Conservation (phyloP, 306 rosid genomes). For the Cucurbita maxima region DNA sequence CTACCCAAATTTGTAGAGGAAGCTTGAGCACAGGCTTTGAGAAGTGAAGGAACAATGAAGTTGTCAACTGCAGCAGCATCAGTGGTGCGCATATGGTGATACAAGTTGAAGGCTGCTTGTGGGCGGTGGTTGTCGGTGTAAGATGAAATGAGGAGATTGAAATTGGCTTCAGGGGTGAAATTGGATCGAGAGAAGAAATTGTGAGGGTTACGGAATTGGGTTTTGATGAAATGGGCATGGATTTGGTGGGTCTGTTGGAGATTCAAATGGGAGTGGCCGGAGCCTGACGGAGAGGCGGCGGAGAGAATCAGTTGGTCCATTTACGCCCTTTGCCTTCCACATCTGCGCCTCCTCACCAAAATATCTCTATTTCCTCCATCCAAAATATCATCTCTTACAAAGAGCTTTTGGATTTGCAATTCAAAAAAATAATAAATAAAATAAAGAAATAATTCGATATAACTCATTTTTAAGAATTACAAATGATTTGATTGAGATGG, state of each 20-base stretch:
- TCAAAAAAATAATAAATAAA: too few relatives aligned
- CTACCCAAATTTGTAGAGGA: conserved; percentile 18
- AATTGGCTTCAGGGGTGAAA: conserved; percentile 25
- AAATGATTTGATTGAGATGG: too few relatives aligned
- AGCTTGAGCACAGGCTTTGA: conserved; percentile 46
- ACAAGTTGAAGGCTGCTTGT: conserved; percentile 19
- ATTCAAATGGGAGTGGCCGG: not conserved
- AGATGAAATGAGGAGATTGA: conserved; percentile 46
- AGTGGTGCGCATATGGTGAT: conserved; percentile 27
- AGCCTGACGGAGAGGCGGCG: not conserved
- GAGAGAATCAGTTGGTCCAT: not conserved
- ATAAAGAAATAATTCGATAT: too few relatives aligned
- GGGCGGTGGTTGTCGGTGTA: conserved; percentile 38
- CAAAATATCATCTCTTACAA: too few relatives aligned
- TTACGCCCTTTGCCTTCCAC: not conserved
- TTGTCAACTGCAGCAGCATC: conserved; percentile 28
- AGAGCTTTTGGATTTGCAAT: too few relatives aligned
- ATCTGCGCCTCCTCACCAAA: not conserved
- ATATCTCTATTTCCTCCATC: not conserved
- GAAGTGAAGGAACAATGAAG: conserved; percentile 49
- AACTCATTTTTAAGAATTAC: too few relatives aligned
- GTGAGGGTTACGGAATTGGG: conserved; percentile 16
- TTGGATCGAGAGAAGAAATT: conserved; percentile 21
- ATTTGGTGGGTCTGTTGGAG: conserved; percentile 37
- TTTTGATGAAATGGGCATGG: conserved; percentile 48